A percentile compares a stretch with the other conserved stretches of the same genome.
Evolutionary conservation across 2,329 filamentous ascomycete genomes (phyloP).

Genomic region (Talaromyces rugulosus): DNA sequence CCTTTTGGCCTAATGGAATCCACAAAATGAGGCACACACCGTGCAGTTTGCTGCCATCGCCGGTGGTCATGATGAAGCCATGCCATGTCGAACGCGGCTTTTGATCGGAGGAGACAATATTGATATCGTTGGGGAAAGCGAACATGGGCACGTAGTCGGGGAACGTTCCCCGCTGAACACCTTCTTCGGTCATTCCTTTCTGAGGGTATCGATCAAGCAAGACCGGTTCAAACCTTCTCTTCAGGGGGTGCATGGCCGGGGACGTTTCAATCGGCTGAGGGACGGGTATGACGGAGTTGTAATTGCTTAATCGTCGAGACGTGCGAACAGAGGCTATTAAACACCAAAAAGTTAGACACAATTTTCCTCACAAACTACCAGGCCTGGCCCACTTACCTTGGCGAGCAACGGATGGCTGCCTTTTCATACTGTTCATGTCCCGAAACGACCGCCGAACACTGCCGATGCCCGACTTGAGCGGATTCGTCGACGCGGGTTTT

Average conservation of each 20-base stretch:
- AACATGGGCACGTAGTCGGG: conserved; percentile 99
- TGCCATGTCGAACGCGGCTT: conserved; percentile 96
- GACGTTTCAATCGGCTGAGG: conserved; percentile 87
- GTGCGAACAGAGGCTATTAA: conserved; percentile 66
- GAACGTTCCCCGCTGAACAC: conserved; percentile 75
- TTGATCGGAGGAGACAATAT: conserved; percentile 92
- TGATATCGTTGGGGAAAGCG: conserved; percentile 96
- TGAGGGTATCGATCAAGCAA: conserved; percentile 90
- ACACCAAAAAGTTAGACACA: conserved; percentile 15
- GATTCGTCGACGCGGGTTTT: conserved; percentile 38
- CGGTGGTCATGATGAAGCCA: conserved; percentile 95
- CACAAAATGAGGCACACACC: conserved; percentile 89
- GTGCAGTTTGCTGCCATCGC: conserved; percentile 86
- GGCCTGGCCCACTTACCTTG: conserved; percentile 51
- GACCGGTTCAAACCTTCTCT: conserved; percentile 92
- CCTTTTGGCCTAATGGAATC: conserved; percentile 76
- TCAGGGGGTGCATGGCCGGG: conserved; percentile 91
- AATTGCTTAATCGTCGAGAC: conserved; percentile 86
- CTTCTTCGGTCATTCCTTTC: conserved; percentile 73
- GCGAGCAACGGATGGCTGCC: conserved; percentile 72
- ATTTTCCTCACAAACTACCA: background rate
- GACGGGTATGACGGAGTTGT: conserved; percentile 94
- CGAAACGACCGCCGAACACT: conserved; percentile 87
- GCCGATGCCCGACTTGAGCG: conserved; percentile 62
- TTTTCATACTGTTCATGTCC: conserved; percentile 92